These are phyloP conservation scores for Ascochyta viciae-villosae DNA, from an alignment of 2,329 filamentous ascomycete species.

Conservation along the genomic window DNA sequence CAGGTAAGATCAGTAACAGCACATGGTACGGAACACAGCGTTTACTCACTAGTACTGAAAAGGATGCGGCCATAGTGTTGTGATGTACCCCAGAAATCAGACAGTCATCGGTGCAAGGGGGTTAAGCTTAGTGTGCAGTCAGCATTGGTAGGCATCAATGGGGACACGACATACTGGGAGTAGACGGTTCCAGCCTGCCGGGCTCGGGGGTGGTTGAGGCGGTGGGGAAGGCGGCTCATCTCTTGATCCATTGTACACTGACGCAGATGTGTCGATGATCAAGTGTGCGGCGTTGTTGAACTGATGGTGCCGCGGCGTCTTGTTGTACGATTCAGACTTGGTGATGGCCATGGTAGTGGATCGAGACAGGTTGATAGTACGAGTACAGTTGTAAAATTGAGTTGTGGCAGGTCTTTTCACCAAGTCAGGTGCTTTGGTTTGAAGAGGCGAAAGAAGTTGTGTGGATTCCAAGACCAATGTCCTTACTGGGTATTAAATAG, in stretches of 20 bases:
- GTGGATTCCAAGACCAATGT: conserved; percentile 21
- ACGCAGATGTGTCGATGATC: conserved; percentile 4
- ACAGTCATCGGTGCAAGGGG: conserved; percentile 26
- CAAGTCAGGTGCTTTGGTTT: background rate
- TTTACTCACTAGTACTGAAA: background rate
- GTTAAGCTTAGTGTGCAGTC: conserved; percentile 28
- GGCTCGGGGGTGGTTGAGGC: conserved; percentile 51
- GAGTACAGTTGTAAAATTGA: background rate
- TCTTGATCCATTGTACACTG: conserved; percentile 22
- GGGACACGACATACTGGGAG: conserved; percentile 22
- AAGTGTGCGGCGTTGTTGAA: background rate
- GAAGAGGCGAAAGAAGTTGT: background rate
- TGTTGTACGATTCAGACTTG: conserved; percentile 2
- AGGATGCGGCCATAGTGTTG: background rate
- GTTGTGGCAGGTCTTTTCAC: background rate
- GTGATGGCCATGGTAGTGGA: background rate
- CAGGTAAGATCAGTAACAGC: background rate
- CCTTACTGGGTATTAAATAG: conserved; percentile 40
- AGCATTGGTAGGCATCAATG: conserved; percentile 16
- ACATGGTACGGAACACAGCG: background rate
- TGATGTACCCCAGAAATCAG: conserved; percentile 15
- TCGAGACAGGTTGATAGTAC: background rate
- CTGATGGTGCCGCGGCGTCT: background rate
- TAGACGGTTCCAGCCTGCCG: conserved; percentile 39
- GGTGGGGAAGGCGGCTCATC: conserved; percentile 51